phyloP scores from a whole-genome alignment of 2,329 filamentous ascomycete species.

The Xylaria sp. region DNA sequence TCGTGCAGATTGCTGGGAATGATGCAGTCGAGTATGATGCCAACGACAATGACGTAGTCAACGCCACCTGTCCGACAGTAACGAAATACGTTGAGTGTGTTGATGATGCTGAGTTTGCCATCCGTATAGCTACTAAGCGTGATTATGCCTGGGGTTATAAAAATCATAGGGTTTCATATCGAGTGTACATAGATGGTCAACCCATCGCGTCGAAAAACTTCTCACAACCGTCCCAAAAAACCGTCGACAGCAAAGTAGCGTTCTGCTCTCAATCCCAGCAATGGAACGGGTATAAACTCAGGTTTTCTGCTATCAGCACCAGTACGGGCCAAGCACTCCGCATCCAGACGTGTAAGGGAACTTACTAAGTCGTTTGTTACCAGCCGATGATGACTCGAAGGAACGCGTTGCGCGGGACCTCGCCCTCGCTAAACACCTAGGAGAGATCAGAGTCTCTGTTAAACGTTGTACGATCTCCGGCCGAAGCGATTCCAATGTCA shows the following conservation, averaged over 20 bases:
- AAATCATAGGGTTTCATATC: slow-evolving; percentile 18
- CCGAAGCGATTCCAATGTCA: neutral
- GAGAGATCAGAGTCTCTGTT: slow-evolving; percentile 35
- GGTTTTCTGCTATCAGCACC: slow-evolving; percentile 38
- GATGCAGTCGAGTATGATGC: slow-evolving; percentile 36
- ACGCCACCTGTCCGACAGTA: slow-evolving; percentile 17
- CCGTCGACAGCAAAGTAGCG: neutral
- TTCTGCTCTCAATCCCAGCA: slow-evolving; percentile 1
- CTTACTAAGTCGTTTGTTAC: neutral
- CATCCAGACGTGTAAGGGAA: neutral
- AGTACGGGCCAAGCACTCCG: slow-evolving; percentile 26
- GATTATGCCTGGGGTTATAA: slow-evolving; percentile 35
- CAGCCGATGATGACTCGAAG: slow-evolving; percentile 31
- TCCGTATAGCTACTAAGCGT: slow-evolving; percentile 22
- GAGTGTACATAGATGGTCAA: slow-evolving; percentile 34
- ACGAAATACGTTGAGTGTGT: slow-evolving; percentile 42
- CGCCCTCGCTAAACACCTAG: slow-evolving; percentile 32
- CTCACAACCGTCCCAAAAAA: neutral
- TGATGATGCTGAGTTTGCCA: slow-evolving; percentile 35
- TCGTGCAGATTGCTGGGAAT: slow-evolving; percentile 33
- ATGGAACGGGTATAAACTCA: slow-evolving; percentile 29
- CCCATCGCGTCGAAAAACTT: neutral
- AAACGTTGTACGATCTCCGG: slow-evolving; percentile 11
- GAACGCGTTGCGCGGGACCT: slow-evolving; percentile 33
- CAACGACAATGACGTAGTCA: slow-evolving; percentile 24